phyloP scores from a whole-genome alignment of 768 basidiomycete species.

The Russula brevipes region DNA sequence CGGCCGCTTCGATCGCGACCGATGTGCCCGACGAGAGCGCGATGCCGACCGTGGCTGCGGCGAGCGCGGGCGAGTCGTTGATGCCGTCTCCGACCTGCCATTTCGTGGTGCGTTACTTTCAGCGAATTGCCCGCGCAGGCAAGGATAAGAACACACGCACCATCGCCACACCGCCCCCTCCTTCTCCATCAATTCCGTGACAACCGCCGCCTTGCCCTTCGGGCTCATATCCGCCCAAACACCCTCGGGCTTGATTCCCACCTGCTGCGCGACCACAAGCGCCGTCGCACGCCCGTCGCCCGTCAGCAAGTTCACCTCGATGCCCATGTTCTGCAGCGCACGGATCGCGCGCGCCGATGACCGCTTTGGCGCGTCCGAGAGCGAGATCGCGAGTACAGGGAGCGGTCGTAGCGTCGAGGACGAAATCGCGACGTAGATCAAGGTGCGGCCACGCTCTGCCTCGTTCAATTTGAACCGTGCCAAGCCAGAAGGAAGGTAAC shows the following conservation, averaged over 20 bases:
- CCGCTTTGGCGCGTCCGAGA: constrained; percentile 82
- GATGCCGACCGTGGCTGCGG: constrained; percentile 93
- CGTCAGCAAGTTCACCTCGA: constrained; percentile 90
- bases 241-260: constrained; percentile 76
- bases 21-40: constrained; percentile 95
- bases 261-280: constrained; percentile 79
- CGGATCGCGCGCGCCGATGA: constrained; percentile 79
- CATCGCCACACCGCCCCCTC: constrained; percentile 18
- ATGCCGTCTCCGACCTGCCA: constrained; percentile 96
- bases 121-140: too few species aligned
- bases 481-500: constrained; percentile 55
- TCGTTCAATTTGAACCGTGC: constrained; percentile 65
- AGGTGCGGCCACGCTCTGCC: constrained; percentile 67
- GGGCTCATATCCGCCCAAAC: constrained; percentile 95
- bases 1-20: constrained; percentile 96
- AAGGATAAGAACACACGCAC: too few species aligned
- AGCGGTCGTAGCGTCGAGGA: constrained; percentile 41
- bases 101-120: too few species aligned
- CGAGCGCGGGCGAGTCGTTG: constrained; percentile 97
- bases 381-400: constrained; percentile 74
- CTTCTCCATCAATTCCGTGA: constrained; percentile 72
- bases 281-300: constrained; percentile 88
- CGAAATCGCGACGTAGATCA: constrained; percentile 77
- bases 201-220: constrained; percentile 86
- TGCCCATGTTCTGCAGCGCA: constrained; percentile 82